Percentiles rank a stretch among this genome's conserved stretches.
Evolutionary conservation across 441 rosid genomes (phyloP).

Genomic region (Pelargonium fulgidum): DNA sequence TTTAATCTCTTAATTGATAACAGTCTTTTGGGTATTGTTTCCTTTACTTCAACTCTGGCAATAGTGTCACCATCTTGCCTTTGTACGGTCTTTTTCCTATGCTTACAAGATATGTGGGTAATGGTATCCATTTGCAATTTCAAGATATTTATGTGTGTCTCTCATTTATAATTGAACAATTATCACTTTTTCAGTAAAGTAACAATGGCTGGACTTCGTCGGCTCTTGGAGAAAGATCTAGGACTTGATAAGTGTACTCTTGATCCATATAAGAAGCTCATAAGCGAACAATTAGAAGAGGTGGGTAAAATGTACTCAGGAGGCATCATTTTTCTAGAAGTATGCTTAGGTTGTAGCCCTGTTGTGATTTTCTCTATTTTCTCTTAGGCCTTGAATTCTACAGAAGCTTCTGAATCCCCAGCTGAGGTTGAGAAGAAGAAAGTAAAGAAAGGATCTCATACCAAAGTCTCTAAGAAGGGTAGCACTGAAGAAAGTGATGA

Average conservation of each 20-base stretch:
- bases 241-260: constrained; percentile 51
- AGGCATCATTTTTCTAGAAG: constrained; percentile 15
- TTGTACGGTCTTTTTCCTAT: background rate
- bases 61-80: background rate
- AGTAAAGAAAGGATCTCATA: constrained; percentile 31
- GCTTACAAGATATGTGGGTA: constrained; percentile 6
- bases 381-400: constrained; percentile 45
- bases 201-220: constrained; percentile 74
- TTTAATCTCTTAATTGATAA: constrained; percentile 15
- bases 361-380: constrained; percentile 23
- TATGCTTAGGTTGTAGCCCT: constrained; percentile 11
- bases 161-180: constrained; percentile 11
- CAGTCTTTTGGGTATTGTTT: background rate
- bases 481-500: constrained; percentile 11
- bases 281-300: constrained; percentile 53
- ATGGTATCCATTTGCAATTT: background rate
- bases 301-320: constrained; percentile 35
- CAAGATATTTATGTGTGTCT: background rate
- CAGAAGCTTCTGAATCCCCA: constrained; percentile 36
- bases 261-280: constrained; percentile 61
- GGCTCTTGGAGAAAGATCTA: constrained; percentile 81
- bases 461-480: constrained; percentile 10
- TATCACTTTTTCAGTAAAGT: constrained; percentile 38
- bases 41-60: constrained; percentile 6
- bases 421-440: constrained; percentile 36